Conservation (phyloP, 2,329 filamentous ascomycete species). For the Botrytis fragariae region DNA sequence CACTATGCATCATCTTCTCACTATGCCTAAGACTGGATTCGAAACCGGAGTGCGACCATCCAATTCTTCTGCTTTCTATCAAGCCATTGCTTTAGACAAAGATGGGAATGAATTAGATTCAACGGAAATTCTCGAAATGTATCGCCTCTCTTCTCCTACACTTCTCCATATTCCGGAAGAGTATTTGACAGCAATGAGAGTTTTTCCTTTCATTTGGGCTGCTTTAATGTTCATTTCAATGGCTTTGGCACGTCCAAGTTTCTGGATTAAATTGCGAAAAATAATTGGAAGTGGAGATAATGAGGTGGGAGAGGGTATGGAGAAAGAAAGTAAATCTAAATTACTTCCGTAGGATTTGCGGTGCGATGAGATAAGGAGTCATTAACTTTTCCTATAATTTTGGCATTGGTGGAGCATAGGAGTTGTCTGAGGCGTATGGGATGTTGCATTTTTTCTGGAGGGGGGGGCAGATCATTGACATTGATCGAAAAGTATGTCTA, state of each 20-base stretch:
- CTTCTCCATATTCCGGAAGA: neutral
- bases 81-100: neutral
- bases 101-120: constrained; percentile 1
- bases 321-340: neutral
- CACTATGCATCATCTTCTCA: neutral
- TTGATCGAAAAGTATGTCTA: neutral
- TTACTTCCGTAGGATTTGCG: neutral
- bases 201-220: constrained; percentile 1
- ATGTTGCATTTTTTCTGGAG: neutral
- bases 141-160: neutral
- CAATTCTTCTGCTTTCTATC: constrained; percentile 11
- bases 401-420: neutral
- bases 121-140: constrained; percentile 10
- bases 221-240: neutral
- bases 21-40: neutral
- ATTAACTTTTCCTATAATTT: no score
- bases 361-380: neutral
- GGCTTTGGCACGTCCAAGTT: neutral
- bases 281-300: neutral
- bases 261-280: neutral
- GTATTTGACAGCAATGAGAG: neutral
- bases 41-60: neutral
- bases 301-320: neutral
- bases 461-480: neutral
- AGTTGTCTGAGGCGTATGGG: neutral